Evolutionary conservation across 805 yeast genomes (phyloP).

Genomic region (Pichia heedii): DNA sequence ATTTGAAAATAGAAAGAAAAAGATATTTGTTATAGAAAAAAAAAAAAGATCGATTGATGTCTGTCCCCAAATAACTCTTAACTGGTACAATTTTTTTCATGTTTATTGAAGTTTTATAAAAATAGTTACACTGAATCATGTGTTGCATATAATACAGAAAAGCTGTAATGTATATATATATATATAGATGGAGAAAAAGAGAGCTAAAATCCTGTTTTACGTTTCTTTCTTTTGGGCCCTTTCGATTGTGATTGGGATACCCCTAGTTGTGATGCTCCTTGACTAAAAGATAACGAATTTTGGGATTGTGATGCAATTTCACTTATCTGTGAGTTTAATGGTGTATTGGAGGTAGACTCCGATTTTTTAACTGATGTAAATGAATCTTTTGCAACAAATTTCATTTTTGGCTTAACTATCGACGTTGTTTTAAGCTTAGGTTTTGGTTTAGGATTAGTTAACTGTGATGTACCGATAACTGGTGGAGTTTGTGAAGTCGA

Average conservation of each 20-base stretch:
- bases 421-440: neutral
- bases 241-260: constrained; percentile 1
- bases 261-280: neutral
- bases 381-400: neutral
- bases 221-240: constrained; percentile 5
- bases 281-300: constrained; percentile 1
- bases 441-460: neutral
- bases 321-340: neutral
- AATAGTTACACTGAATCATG: no score
- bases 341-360: neutral
- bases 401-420: neutral
- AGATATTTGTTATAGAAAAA: no score
- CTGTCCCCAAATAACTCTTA: no score
- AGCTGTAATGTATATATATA: no score
- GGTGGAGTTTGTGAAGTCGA: constrained; percentile 2
- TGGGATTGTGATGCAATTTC: neutral
- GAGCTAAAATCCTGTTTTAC: neutral
- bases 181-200: no score
- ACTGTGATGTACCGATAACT: neutral
- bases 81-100: no score
- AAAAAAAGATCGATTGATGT: no score
- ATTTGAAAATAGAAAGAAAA: no score
- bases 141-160: no score
- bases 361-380: neutral
- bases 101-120: no score